Base-by-base conservation (phyloP, 1,284 basidiomycete species). In the Boletus semigastroideus region DNA sequence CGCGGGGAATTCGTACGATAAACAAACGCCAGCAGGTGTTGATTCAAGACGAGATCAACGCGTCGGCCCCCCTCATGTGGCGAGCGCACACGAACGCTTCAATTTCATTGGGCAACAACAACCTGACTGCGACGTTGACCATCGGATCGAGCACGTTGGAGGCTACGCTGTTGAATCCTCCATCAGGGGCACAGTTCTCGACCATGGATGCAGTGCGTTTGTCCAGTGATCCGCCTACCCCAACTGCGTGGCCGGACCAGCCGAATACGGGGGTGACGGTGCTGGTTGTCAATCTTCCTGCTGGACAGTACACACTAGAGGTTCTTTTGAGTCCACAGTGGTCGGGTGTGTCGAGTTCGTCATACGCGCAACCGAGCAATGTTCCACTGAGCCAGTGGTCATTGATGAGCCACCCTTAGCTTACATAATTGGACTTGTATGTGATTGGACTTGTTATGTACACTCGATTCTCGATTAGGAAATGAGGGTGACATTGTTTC, bases 1-100 rank as follows among this genome's bases (percentile, higher is more conserved):
- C 85, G 66, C 94, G 97, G 52, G 97, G 95, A 55, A 79, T 97
- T 54, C 92, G 94, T 49, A 70, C 89, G 60, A 68, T 99, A 58
- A 99, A 99, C 72, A 79, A 77, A 39, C 86, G 97, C 53, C 83
- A 81, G 59, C 97, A 98, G 72, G 83, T 98, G n/a, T 83, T 99
- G 8, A 70, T 95, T 38, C 93, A 93, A 70, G 92, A 94, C 71
- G 93, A 96, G 64, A 84, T 95, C 65, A 78, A 72, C 17, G 74
- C 84, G 3, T 70, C 76, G 25, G 74, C 70, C 22, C 63, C 77
- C 22, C 74, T 95, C 51, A 80, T 88, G 77, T 98, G 96, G 96
- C 84, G 94, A 45, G 92, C 94, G 78, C 95, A 99, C 72, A 98
- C 97, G 55, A 99, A 96, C 65, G 89, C 86, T 36, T 85, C 84